Evolutionary conservation across 2,329 filamentous ascomycete genomes (phyloP), one percentile per base, ranked within the genome.

Genomic region (Ascomycota sp.): DNA sequence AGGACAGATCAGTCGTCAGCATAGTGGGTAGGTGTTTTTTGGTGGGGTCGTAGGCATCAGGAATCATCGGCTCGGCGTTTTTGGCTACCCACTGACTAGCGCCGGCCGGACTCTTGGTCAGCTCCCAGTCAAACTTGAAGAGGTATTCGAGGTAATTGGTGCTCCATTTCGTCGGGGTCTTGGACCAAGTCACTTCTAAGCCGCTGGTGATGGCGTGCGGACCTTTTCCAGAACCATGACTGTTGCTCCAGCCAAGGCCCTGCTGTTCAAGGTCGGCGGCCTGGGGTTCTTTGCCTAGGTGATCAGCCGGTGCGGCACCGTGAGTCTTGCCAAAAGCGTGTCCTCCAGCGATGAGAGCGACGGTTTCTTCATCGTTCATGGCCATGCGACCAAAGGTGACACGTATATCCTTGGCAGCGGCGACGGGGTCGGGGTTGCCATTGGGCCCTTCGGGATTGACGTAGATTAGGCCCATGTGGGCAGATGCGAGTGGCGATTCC

Each of bases 281-380:
- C 45, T 72, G 65, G 13, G 78, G 78, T 52, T 79, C 78, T 12
- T 59, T 54, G 35, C 73, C 75, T 33, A 81, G 63, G 44, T 80
- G 65, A 40, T 66, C 64, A 12, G 63, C 56, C 11, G 69, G 58
- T 36, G 57, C 76, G 26, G 78, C 77, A 44, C 78, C 78, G 54
- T 84, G 78, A 0, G 76, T 80, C 67, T 84, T 84, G 46, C 78
- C 78, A 44, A 84, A 80, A 24, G 70, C 64, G 61, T 84, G 78
- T 29, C 78, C 78, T 47, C 78, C 78, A 29, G 73, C 73, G 48
- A 84, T 83, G 31, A 84, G 58, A 10, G 78, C 77, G 35, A 79
- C 77, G 0, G 78, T 84, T 61, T 84, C 78, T 55, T 79, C 72
- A 48, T 83, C 76, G 48, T 79, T 71, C 78, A 84, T 83, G 39